phyloP scores from a whole-genome alignment of 2,329 filamentous ascomycete species.

The Fusarium ambrosium region DNA sequence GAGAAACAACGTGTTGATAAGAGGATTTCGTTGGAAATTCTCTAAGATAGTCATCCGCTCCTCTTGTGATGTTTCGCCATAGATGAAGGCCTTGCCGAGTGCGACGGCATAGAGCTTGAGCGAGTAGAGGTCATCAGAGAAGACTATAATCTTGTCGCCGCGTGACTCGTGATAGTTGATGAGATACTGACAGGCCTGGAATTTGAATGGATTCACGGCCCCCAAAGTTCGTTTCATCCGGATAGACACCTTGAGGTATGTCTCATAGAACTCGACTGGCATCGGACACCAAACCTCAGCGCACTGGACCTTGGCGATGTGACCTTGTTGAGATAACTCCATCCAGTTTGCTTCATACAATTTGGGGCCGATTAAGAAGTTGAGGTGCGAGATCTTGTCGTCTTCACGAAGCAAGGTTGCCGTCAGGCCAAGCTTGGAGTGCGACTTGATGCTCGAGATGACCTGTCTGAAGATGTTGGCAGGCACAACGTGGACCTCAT shows the following conservation, averaged over 20 bases:
- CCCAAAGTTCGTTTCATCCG: conserved; percentile 67
- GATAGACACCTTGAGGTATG: conserved; percentile 78
- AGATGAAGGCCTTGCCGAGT: conserved; percentile 86
- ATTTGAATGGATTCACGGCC: conserved; percentile 94
- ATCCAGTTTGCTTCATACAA: conserved; percentile 98
- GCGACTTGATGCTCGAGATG: conserved; percentile 86
- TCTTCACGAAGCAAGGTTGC: conserved; percentile 92
- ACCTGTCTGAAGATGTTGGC: conserved; percentile 93
- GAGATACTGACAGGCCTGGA: conserved; percentile 92
- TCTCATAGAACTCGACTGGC: conserved; percentile 93
- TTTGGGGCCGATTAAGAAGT: conserved; percentile 93
- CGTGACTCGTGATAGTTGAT: conserved; percentile 93
- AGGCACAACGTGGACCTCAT: conserved; percentile 94
- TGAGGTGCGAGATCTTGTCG: conserved; percentile 93
- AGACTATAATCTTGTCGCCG: conserved; percentile 96
- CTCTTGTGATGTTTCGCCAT: conserved; percentile 82
- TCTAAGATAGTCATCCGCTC: conserved; percentile 88
- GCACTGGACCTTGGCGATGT: conserved; percentile 93
- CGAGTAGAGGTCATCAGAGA: conserved; percentile 94
- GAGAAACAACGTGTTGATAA: conserved; percentile 89
- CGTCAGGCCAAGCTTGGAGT: conserved; percentile 90
- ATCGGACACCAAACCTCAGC: conserved; percentile 97
- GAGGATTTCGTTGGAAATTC: conserved; percentile 90
- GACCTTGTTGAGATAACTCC: conserved; percentile 91
- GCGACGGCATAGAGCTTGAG: conserved; percentile 84